Evolutionary conservation across 2,329 filamentous ascomycete genomes (phyloP), one percentile per base, ranked within the genome.

Genomic region (Torrubiellomyces zombiae): DNA sequence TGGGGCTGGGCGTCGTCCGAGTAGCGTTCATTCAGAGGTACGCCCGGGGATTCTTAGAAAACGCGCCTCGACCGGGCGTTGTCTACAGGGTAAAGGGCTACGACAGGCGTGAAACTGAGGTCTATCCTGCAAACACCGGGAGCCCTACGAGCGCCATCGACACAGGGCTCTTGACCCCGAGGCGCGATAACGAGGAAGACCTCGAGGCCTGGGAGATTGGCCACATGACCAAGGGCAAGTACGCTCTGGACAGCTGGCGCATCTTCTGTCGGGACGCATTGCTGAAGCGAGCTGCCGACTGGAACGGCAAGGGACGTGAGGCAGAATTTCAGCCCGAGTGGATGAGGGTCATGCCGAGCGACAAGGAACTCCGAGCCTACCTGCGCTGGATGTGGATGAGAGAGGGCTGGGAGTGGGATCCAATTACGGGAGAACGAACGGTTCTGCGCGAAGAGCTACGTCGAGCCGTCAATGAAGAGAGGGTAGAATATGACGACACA

Each of bases 381-480:
- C 50, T 94, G 40, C 64, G 75, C 19, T 94, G 85, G 83, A 80
- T 83, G 69, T 93, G 85, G 83, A 66, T 89, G 53, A 70, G 74
- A 22, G 79, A 92, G 39, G 81, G 82, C 0, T 86, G 73, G 65
- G 59, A 72, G 20, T 93, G 82, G 81, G 67, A 91, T 51, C 69
- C 71, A 2, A 46, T 55, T 15, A 83, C 75, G 0, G 83, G 81
- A 2, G 60, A 74, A 24, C 64, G 59, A 32, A 53, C 55, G 14
- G 49, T 63, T 14, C 55, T 77, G 7, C 41, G 55, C 2, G 54
- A 54, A 14, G 60, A 65, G 22, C 44, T 77, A 47, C 53, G 62
- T 36, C 49, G 43, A 25, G 68, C 67, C 16, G 72, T 74, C 3
- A 51, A 66, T 25, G 58, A 65, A 30, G 62, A 66, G 1, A 50